phyloP scores from a whole-genome alignment of 2,329 filamentous ascomycete genomes.

The Nemania abortiva region DNA sequence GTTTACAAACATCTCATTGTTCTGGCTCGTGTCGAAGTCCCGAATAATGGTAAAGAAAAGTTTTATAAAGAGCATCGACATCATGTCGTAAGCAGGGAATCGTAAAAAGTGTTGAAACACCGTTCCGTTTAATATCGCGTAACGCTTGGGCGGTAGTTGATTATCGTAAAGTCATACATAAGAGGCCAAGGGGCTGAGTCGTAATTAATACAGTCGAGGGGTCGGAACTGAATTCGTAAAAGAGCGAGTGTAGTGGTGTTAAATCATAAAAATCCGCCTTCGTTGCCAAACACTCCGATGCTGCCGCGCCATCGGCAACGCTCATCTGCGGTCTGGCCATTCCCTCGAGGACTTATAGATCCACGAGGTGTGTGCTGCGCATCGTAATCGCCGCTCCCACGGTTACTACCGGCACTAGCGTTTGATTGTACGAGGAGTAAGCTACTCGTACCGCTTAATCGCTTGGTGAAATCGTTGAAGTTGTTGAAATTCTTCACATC shows the following conservation, averaged over 20 bases:
- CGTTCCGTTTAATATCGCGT: constrained; percentile 29
- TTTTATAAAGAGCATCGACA: constrained; percentile 20
- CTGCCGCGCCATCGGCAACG: constrained; percentile 69
- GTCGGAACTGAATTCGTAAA: constrained; percentile 31
- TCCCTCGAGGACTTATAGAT: constrained; percentile 50
- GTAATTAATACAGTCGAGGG: constrained; percentile 36
- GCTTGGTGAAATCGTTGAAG: constrained; percentile 71
- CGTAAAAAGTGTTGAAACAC: constrained; percentile 29
- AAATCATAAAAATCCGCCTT: constrained; percentile 67
- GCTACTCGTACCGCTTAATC: constrained; percentile 71
- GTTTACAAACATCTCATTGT: constrained; percentile 20
- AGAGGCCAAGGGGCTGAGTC: constrained; percentile 12
- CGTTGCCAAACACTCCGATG: constrained; percentile 64
- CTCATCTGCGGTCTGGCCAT: constrained; percentile 55
- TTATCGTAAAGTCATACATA: constrained; percentile 40
- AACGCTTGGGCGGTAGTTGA: constrained; percentile 24
- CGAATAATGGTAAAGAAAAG: constrained; percentile 11
- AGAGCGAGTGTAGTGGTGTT: constrained; percentile 1
- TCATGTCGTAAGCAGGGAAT: constrained; percentile 34
- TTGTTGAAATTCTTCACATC: constrained; percentile 70
- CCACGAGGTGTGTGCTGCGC: constrained; percentile 53
- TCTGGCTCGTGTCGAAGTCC: constrained; percentile 3
- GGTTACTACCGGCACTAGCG: constrained; percentile 61
- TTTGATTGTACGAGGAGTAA: constrained; percentile 71
- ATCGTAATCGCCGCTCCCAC: constrained; percentile 61